phyloP scores from a whole-genome alignment of 495 filamentous ascomycete genomes.

The Penicillium manginii region DNA sequence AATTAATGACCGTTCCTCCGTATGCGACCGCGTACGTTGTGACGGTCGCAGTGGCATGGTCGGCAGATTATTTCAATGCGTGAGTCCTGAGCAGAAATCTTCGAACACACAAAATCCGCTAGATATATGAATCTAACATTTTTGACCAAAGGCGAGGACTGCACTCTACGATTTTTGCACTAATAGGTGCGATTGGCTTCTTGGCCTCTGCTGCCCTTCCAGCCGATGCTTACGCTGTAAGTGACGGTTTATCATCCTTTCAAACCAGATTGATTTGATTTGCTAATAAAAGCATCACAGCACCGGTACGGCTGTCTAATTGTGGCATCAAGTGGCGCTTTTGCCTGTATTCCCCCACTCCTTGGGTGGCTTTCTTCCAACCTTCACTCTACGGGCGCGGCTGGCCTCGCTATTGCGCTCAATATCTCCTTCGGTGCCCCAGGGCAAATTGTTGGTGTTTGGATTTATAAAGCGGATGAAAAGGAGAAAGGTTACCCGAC shows the following conservation, averaged over 20 bases:
- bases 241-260: not conserved
- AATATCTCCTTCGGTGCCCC: constrained; percentile 65
- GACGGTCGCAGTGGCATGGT: constrained; percentile 58
- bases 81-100: constrained; percentile 14
- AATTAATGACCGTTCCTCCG: constrained; percentile 74
- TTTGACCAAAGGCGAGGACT: constrained; percentile 45
- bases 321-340: constrained; percentile 59
- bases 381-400: constrained; percentile 59
- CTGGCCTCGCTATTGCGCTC: constrained; percentile 65
- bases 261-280: not conserved
- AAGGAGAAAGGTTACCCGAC: constrained; percentile 63
- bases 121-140: not conserved
- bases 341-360: constrained; percentile 61
- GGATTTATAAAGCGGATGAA: constrained; percentile 68
- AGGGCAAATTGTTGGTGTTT: constrained; percentile 70
- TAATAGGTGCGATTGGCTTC: constrained; percentile 64
- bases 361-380: constrained; percentile 70
- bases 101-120: not conserved
- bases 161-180: constrained; percentile 56
- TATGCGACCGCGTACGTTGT: constrained; percentile 66
- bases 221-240: constrained; percentile 53
- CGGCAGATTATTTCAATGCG: constrained; percentile 66
- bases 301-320: constrained; percentile 69
- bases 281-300: constrained; percentile 5
- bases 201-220: constrained; percentile 63